phyloP scores from a whole-genome alignment of 495 filamentous ascomycete species.

The Xylaria telfairii region DNA sequence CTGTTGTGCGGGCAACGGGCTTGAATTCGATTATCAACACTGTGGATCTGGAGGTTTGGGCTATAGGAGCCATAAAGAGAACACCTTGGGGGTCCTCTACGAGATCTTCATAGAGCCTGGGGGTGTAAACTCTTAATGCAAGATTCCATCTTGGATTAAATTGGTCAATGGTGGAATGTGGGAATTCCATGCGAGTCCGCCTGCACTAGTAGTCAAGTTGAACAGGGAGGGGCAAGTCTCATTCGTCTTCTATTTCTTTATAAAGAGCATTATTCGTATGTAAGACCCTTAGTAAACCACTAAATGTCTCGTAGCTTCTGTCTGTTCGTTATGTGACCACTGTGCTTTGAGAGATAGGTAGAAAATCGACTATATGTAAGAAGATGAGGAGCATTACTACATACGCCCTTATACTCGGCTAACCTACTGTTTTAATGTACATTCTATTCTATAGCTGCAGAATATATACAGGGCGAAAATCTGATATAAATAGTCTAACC shows the following conservation, averaged over 20 bases:
- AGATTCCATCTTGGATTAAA: too few species aligned
- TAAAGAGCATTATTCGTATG: background rate
- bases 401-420: too few species aligned
- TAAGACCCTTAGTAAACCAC: background rate
- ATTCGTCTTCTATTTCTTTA: background rate
- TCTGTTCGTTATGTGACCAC: too few species aligned
- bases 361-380: too few species aligned
- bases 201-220: background rate
- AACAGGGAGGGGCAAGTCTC: background rate
- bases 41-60: background rate
- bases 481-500: background rate
- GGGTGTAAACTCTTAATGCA: background rate
- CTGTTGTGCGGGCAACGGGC: background rate
- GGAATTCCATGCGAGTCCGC: too few species aligned
- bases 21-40: background rate
- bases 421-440: background rate
- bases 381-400: too few species aligned
- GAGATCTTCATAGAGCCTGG: background rate
- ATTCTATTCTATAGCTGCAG: background rate
- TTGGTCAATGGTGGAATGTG: background rate
- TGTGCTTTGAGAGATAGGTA: too few species aligned
- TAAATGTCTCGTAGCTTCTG: background rate
- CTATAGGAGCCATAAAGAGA: background rate
- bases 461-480: constrained; percentile 6
- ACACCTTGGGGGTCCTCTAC: background rate